Conservation (phyloP, 345 rosid species). For the Eucalyptus cloeziana region DNA sequence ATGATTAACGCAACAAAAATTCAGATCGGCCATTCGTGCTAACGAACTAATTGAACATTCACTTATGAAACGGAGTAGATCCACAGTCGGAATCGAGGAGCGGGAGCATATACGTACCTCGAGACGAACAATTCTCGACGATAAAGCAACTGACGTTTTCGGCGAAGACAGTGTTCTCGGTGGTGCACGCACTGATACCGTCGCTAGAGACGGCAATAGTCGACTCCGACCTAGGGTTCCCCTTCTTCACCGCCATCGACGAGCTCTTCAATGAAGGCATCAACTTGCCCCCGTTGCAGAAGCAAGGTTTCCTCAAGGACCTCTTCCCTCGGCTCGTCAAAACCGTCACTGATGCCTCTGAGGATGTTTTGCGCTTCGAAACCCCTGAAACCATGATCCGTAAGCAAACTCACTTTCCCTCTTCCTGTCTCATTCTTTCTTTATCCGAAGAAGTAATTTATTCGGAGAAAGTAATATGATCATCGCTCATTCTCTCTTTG, state of each 20-base stretch:
- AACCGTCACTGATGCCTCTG: conserved; percentile 8
- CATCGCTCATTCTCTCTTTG: not conserved
- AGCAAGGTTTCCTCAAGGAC: conserved; percentile 9
- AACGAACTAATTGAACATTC: not conserved
- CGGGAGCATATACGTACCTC: conserved; percentile 5
- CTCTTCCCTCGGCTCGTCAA: conserved; percentile 49
- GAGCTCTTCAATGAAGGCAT: conserved; percentile 51
- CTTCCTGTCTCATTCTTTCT: not conserved
- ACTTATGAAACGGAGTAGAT: not conserved
- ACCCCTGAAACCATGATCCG: conserved; percentile 37
- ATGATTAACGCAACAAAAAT: not conserved
- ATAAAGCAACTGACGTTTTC: conserved; percentile 1
- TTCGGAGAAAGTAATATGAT: not conserved
- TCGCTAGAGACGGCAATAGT: conserved; percentile 24
- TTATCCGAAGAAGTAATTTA: not conserved
- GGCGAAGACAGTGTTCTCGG: conserved; percentile 35
- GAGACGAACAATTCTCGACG: conserved; percentile 15
- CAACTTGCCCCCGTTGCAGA: conserved; percentile 10
- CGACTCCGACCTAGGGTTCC: conserved; percentile 37
- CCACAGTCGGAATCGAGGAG: not conserved
- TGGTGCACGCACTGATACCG: conserved; percentile 45
- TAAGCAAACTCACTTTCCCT: not conserved
- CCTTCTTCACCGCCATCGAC: conserved; percentile 54
- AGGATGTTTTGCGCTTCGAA: conserved; percentile 40
- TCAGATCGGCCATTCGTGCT: not conserved